These are phyloP conservation scores for Colletotrichum sp. DNA, from an alignment of 2,329 filamentous ascomycete species.

Conservation along the genomic window DNA sequence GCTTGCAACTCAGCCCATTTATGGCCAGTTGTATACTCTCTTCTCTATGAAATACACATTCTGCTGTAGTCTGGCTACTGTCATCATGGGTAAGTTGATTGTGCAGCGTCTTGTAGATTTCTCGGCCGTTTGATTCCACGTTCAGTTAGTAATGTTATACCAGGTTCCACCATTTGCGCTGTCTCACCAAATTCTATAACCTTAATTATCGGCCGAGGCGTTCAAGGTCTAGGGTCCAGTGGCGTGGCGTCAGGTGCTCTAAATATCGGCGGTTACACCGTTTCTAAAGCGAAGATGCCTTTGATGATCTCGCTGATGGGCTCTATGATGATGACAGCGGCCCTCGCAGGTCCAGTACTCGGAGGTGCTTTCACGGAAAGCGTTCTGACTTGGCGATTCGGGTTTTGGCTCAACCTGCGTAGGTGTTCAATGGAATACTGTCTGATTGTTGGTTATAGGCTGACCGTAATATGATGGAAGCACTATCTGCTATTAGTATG, in stretches of 20 bases:
- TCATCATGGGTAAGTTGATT: background rate
- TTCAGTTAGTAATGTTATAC: background rate
- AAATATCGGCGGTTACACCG: background rate
- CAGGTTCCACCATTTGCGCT: background rate
- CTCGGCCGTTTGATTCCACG: background rate
- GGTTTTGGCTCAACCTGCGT: background rate
- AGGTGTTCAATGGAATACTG: background rate
- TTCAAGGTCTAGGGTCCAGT: background rate
- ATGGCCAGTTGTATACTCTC: background rate
- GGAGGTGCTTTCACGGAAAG: background rate
- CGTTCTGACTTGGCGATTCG: background rate
- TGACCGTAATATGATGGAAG: background rate
- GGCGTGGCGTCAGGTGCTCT: background rate
- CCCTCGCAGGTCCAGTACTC: background rate
- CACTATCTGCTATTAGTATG: background rate
- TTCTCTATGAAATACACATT: background rate
- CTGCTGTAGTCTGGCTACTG: background rate
- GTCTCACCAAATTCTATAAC: background rate
- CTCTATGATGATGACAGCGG: background rate
- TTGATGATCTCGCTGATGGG: background rate
- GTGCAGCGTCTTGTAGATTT: background rate
- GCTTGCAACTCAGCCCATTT: background rate
- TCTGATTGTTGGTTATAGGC: background rate
- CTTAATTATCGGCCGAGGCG: background rate
- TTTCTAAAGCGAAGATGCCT: background rate